phyloP scores from a whole-genome alignment of 495 filamentous ascomycete species.

The Aspergillus bridgeri region DNA sequence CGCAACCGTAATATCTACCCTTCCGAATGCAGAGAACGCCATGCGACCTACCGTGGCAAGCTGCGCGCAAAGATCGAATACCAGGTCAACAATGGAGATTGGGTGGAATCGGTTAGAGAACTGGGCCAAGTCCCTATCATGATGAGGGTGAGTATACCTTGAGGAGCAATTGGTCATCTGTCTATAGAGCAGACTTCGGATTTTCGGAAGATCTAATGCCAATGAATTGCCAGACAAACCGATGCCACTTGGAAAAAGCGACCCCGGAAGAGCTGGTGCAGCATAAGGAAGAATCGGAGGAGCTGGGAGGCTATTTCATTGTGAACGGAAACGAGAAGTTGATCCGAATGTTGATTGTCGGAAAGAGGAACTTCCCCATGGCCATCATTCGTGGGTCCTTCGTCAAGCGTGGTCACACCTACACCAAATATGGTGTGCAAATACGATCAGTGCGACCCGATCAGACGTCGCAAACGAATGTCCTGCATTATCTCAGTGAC shows the following conservation, averaged over 20 bases:
- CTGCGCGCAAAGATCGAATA: conserved; percentile 77
- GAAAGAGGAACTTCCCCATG: conserved; percentile 88
- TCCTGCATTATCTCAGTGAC: conserved; percentile 90
- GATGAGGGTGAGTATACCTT: conserved; percentile 62
- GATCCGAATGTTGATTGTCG: conserved; percentile 85
- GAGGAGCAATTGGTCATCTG: no score
- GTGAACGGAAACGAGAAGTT: conserved; percentile 76
- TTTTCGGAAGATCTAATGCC: not conserved
- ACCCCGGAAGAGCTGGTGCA: conserved; percentile 76
- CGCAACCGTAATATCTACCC: conserved; percentile 80
- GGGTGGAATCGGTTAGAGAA: conserved; percentile 74
- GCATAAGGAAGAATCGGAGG: conserved; percentile 89
- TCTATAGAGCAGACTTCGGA: conserved; percentile 1
- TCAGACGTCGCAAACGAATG: conserved; percentile 96
- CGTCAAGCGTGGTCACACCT: conserved; percentile 74
- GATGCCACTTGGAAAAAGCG: conserved; percentile 83
- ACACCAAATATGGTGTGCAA: conserved; percentile 85
- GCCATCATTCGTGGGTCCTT: conserved; percentile 90
- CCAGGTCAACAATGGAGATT: conserved; percentile 79
- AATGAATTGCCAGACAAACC: conserved; percentile 58
- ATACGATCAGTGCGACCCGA: conserved; percentile 90
- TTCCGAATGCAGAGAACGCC: conserved; percentile 89
- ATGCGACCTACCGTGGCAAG: conserved; percentile 87
- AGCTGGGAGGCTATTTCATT: conserved; percentile 86
- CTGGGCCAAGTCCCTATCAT: conserved; percentile 89